Evolutionary conservation across 169 alveolate species (phyloP).

Genomic region (Plasmodium gaboni): DNA sequence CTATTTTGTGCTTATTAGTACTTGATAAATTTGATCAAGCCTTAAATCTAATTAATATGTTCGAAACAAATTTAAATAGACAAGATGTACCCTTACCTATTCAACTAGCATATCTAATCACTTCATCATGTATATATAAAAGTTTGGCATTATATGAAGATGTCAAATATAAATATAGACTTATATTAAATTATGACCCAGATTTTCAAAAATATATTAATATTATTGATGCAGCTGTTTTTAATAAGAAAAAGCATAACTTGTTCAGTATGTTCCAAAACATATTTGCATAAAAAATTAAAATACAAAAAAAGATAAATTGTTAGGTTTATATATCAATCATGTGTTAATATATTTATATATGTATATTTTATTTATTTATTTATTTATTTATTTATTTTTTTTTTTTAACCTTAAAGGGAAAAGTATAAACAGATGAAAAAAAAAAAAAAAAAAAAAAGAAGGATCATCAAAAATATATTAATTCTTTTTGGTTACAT

Average conservation of each 20-base stretch:
- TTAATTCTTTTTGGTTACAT: too few relatives aligned
- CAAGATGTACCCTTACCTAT: conserved; percentile 60
- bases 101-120: conserved; percentile 64
- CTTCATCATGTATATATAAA: conserved; percentile 43
- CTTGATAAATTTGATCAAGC: conserved; percentile 44
- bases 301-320: too few relatives aligned
- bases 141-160: conserved; percentile 53
- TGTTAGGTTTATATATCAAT: too few relatives aligned
- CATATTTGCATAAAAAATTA: conserved; percentile 22
- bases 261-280: conserved; percentile 56
- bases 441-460: too few relatives aligned
- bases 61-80: conserved; percentile 53
- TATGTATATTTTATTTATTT: too few relatives aligned
- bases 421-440: too few relatives aligned
- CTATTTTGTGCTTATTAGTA: conserved; percentile 59
- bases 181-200: conserved; percentile 71
- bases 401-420: too few relatives aligned
- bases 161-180: conserved; percentile 73
- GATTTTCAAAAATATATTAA: conserved; percentile 52
- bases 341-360: too few relatives aligned
- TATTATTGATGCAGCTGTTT: conserved; percentile 34
- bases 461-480: too few relatives aligned
- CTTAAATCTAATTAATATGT: conserved; percentile 31
- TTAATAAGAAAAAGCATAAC: conserved; percentile 26
- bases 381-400: too few relatives aligned